These are phyloP conservation scores for Backusella psychrophila DNA, from an alignment of 192 early-diverging fungal species.

Conservation along the genomic window DNA sequence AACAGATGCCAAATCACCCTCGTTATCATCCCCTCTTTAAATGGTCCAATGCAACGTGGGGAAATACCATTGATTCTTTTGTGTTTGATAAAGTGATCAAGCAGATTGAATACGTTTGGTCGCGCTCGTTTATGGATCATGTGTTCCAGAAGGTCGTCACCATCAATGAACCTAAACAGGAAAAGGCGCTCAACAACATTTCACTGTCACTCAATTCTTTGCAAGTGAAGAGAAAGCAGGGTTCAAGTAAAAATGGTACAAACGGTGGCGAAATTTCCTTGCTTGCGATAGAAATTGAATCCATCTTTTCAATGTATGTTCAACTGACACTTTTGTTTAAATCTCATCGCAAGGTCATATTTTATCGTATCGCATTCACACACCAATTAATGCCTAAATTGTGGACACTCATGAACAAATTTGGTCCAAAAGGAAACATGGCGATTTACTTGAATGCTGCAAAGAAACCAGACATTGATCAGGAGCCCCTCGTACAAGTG, in stretches of 20 bases:
- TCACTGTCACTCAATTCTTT: background rate
- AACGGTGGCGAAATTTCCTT: conserved; percentile 13
- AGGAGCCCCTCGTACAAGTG: conserved; percentile 56
- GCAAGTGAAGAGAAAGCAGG: background rate
- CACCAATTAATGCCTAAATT: conserved; percentile 50
- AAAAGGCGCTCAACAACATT: background rate
- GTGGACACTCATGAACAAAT: conserved; percentile 54
- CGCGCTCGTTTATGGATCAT: conserved; percentile 24
- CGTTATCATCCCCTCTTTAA: conserved; percentile 34
- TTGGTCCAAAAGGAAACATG: conserved; percentile 58
- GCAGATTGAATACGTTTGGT: conserved; percentile 34
- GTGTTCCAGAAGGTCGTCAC: conserved; percentile 5
- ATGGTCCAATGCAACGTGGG: conserved; percentile 23
- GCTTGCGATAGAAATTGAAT: conserved; percentile 45
- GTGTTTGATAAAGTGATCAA: conserved; percentile 22
- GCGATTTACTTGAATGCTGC: conserved; percentile 56
- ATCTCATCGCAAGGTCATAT: conserved; percentile 44
- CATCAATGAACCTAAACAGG: background rate
- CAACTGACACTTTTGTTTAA: conserved; percentile 37
- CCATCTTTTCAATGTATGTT: conserved; percentile 40
- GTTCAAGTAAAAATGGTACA: background rate
- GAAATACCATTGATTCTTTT: background rate
- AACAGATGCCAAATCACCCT: conserved; percentile 2
- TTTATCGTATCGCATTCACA: conserved; percentile 50
- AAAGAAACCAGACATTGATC: conserved; percentile 36